These are phyloP conservation scores for Backusella parvicylindrica DNA, from an alignment of 192 early-diverging fungal species.

Conservation along the genomic window DNA sequence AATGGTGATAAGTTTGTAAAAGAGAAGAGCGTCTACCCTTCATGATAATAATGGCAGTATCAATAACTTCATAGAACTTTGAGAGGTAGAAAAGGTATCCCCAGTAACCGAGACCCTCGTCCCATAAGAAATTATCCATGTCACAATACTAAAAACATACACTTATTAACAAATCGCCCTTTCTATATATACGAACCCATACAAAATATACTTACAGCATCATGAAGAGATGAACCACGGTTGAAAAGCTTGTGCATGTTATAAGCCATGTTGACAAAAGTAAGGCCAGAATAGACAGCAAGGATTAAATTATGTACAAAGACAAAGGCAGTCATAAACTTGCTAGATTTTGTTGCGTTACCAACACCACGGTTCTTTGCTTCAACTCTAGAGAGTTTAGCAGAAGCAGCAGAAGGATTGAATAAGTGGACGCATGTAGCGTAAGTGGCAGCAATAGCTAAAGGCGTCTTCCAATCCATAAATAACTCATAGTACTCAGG, in stretches of 20 bases:
- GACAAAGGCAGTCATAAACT: constrained; percentile 68
- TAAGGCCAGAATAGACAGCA: constrained; percentile 67
- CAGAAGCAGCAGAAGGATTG: constrained; percentile 45
- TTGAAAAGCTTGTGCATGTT: constrained; percentile 51
- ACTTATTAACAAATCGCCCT: neutral
- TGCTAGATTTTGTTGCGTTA: constrained; percentile 23
- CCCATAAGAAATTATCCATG: constrained; percentile 60
- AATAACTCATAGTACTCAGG: constrained; percentile 67
- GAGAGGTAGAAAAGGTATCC: constrained; percentile 86
- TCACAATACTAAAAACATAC: constrained; percentile 55
- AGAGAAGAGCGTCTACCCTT: constrained; percentile 76
- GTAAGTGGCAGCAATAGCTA: constrained; percentile 54
- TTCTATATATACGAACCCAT: neutral
- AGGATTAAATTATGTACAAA: constrained; percentile 74
- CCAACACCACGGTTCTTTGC: constrained; percentile 46
- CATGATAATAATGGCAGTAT: constrained; percentile 81
- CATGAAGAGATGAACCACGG: constrained; percentile 41
- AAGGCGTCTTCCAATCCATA: constrained; percentile 68
- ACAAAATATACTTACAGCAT: constrained; percentile 51
- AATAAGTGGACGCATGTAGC: constrained; percentile 38
- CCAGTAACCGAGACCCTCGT: constrained; percentile 73
- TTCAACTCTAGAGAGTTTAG: constrained; percentile 53
- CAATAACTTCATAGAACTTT: constrained; percentile 87
- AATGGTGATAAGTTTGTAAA: constrained; percentile 85
- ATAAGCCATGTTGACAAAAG: constrained; percentile 61